Evolutionary conservation across 2,329 filamentous ascomycete species (phyloP).

Genomic region (Penicillium brevicompactum): DNA sequence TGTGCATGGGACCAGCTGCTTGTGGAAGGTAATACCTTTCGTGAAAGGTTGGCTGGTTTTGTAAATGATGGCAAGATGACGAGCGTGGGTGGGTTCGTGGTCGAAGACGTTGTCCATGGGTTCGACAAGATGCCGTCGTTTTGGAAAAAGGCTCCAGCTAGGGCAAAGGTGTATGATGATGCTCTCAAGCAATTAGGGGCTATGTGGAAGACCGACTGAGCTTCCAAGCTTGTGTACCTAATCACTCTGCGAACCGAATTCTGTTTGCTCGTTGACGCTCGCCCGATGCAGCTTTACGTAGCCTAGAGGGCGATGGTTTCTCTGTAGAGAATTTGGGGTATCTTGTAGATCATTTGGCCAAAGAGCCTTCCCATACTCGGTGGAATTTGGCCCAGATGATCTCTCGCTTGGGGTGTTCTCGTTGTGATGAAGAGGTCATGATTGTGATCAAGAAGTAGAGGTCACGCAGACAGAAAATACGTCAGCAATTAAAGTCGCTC

Average conservation of each 20-base stretch:
- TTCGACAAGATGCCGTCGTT: constrained; percentile 27
- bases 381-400: too few relatives aligned
- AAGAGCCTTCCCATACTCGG: too few relatives aligned
- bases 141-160: constrained; percentile 9
- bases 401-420: too few relatives aligned
- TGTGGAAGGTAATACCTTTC: constrained; percentile 21
- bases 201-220: constrained; percentile 18
- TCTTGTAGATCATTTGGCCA: too few relatives aligned
- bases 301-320: too few relatives aligned
- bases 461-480: too few relatives aligned
- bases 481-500: too few relatives aligned
- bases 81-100: constrained; percentile 16
- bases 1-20: constrained; percentile 27
- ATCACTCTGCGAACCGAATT: too few relatives aligned
- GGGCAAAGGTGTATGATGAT: constrained; percentile 24
- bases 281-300: too few relatives aligned
- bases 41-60: constrained; percentile 16
- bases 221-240: background rate
- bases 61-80: constrained; percentile 12
- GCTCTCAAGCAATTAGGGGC: constrained; percentile 15
- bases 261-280: background rate
- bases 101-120: constrained; percentile 21
- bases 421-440: too few relatives aligned
- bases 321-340: too few relatives aligned
- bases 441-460: too few relatives aligned